These are phyloP conservation scores for Suillus luteus DNA, from an alignment of 768 basidiomycete genomes.

Conservation along the genomic window DNA sequence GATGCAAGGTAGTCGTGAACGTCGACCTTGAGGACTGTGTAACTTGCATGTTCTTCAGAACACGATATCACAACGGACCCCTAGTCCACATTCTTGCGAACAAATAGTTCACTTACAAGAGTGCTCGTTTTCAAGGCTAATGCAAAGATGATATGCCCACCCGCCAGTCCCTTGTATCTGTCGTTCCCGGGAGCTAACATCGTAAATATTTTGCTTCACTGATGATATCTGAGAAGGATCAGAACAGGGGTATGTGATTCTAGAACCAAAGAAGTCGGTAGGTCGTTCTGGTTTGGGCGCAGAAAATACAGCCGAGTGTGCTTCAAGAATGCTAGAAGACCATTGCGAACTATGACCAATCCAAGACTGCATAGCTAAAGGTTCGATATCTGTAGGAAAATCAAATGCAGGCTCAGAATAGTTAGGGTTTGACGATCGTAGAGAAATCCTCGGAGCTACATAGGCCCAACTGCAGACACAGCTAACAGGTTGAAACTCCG, in stretches of 20 bases:
- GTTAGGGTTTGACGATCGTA: not conserved
- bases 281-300: not conserved
- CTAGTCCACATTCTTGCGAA: not conserved
- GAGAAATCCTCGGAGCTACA: not conserved
- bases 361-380: not conserved
- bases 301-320: not conserved
- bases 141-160: not conserved
- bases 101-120: not conserved
- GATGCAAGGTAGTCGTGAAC: not conserved
- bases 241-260: not conserved
- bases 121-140: not conserved
- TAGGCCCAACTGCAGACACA: not conserved
- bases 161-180: not conserved
- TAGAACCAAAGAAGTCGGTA: too few relatives aligned
- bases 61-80: not conserved
- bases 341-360: not conserved
- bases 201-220: not conserved
- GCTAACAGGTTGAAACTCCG: not conserved
- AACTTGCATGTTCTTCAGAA: not conserved
- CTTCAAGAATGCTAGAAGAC: not conserved
- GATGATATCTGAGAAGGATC: not conserved
- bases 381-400: not conserved
- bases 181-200: not conserved
- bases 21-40: not conserved
- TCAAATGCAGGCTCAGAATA: constrained; percentile 1